Conservation (phyloP, 164 flowering plant species). For the Tetracentron sinense region DNA sequence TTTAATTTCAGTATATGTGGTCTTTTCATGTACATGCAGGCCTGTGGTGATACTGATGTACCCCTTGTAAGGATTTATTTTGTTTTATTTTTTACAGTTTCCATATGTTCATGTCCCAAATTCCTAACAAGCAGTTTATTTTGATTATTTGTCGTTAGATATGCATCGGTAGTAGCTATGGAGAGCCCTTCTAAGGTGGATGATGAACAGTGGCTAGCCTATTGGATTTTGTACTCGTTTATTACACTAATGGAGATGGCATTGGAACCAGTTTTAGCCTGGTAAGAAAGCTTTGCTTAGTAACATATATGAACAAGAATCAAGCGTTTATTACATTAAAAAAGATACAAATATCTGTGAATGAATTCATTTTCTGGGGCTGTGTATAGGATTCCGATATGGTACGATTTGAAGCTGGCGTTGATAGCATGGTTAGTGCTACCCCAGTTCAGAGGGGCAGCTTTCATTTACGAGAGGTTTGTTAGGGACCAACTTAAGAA, state of each 20-base stretch:
- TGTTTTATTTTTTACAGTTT: not conserved
- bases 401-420: slow-evolving; percentile 56
- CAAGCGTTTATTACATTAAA: not conserved
- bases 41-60: slow-evolving; percentile 75
- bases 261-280: slow-evolving; percentile 54
- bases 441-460: slow-evolving; percentile 63
- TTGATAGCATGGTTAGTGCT: slow-evolving; percentile 57
- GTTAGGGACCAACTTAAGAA: slow-evolving; percentile 55
- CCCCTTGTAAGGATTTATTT: slow-evolving; percentile 55
- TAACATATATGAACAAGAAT: no score
- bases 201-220: slow-evolving; percentile 98
- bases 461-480: slow-evolving; percentile 57
- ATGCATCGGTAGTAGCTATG: slow-evolving; percentile 83
- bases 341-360: not conserved
- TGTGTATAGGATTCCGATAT: slow-evolving; percentile 51
- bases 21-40: slow-evolving; percentile 37
- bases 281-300: no score
- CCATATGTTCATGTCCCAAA: not conserved
- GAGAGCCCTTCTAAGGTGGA: slow-evolving; percentile 78
- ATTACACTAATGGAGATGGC: slow-evolving; percentile 84
- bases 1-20: not conserved
- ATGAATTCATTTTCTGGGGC: not conserved
- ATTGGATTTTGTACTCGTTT: slow-evolving; percentile 92
- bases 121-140: no score
- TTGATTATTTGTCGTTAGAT: slow-evolving; percentile 30